phyloP scores from a whole-genome alignment of 768 basidiomycete species.

The Psilocybe sp. region DNA sequence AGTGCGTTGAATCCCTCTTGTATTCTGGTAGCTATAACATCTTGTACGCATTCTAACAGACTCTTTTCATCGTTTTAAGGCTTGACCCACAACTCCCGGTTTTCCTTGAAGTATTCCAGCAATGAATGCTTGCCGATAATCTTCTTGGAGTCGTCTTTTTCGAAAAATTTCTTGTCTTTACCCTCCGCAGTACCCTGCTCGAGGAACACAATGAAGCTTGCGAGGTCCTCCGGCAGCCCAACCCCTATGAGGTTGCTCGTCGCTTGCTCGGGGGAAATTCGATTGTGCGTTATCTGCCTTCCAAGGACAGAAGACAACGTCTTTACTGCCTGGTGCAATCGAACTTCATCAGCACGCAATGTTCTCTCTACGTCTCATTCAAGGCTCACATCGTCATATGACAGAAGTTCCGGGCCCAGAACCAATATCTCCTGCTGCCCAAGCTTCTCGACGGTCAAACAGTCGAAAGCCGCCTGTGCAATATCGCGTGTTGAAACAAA shows the following conservation, averaged over 20 bases:
- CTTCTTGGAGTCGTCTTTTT: constrained; percentile 10
- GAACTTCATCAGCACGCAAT: background rate
- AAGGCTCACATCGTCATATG: constrained; percentile 6
- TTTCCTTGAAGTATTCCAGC: constrained; percentile 21
- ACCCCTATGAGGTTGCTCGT: background rate
- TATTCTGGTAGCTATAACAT: no score
- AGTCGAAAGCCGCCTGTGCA: constrained; percentile 22
- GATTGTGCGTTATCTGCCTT: constrained; percentile 15
- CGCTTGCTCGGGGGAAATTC: constrained; percentile 9
- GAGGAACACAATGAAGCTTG: constrained; percentile 10
- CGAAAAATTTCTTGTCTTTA: constrained; percentile 19
- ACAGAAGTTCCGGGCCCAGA: constrained; percentile 23
- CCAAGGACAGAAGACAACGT: constrained; percentile 13
- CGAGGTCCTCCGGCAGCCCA: constrained; percentile 13
- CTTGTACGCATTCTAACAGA: no score
- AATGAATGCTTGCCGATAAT: constrained; percentile 21
- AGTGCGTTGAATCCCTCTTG: background rate
- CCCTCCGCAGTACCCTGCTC: constrained; percentile 19
- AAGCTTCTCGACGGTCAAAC: constrained; percentile 13
- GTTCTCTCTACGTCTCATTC: background rate
- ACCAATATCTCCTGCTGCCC: constrained; percentile 11
- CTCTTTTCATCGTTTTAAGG: background rate
- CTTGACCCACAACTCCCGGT: constrained; percentile 15
- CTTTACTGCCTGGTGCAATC: constrained; percentile 12
- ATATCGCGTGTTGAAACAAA: constrained; percentile 26